Evolutionary conservation across 768 basidiomycete species (phyloP).

Genomic region (Boletus pseudopeckii): DNA sequence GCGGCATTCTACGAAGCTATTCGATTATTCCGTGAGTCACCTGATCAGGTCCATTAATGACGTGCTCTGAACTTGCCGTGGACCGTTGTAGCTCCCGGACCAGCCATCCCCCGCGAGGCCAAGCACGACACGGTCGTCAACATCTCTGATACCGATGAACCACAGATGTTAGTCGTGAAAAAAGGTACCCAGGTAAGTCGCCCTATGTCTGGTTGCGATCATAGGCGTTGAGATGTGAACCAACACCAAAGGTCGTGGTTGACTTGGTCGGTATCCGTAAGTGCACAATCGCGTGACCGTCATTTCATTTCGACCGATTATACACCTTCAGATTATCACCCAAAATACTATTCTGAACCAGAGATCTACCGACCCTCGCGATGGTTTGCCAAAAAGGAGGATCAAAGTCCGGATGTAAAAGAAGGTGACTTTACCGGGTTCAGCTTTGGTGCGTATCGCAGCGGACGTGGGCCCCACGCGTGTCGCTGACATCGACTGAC

Average conservation of each 20-base stretch:
- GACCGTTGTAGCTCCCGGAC: slow-evolving; percentile 24
- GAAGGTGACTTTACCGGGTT: slow-evolving; percentile 16
- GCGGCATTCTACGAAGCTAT: slow-evolving; percentile 28
- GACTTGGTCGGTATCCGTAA: slow-evolving; percentile 30
- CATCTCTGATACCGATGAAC: slow-evolving; percentile 8
- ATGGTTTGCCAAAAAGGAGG: slow-evolving; percentile 30
- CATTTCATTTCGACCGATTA: not conserved
- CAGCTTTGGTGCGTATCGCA: slow-evolving; percentile 14
- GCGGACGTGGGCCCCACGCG: not conserved
- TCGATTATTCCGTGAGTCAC: slow-evolving; percentile 29
- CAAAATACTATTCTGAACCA: slow-evolving; percentile 34
- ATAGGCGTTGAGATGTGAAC: not conserved
- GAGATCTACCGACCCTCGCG: slow-evolving; percentile 35
- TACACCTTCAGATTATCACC: slow-evolving; percentile 32
- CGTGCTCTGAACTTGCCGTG: not conserved
- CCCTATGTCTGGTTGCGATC: too few relatives aligned
- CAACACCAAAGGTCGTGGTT: slow-evolving; percentile 14
- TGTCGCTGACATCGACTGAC: not conserved
- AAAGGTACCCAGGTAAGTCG: slow-evolving; percentile 21
- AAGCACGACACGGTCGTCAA: slow-evolving; percentile 25
- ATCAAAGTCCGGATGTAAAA: not conserved
- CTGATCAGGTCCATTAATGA: not conserved
- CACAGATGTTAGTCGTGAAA: slow-evolving; percentile 10
- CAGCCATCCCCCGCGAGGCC: slow-evolving; percentile 26
- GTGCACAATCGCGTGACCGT: not conserved